These are phyloP conservation scores for Zelopaecilomyces penicillatus DNA, from an alignment of 2,329 filamentous ascomycete genomes.

Conservation along the genomic window DNA sequence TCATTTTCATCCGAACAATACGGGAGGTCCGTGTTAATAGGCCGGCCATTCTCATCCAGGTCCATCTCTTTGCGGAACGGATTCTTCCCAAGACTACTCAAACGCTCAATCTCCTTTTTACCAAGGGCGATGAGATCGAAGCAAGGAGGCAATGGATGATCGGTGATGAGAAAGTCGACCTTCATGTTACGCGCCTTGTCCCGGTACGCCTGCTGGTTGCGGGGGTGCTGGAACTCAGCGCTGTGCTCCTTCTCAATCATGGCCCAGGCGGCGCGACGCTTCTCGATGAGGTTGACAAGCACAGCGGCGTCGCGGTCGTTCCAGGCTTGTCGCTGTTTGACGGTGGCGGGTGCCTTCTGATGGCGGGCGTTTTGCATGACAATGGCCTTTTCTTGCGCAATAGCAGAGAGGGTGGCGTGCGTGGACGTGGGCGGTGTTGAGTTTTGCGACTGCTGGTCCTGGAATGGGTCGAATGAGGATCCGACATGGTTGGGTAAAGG, in stretches of 20 bases:
- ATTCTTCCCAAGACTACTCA: slow-evolving; percentile 38
- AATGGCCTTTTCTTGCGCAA: slow-evolving; percentile 19
- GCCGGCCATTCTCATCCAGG: slow-evolving; percentile 28
- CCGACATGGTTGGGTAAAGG: not conserved
- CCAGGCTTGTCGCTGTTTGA: slow-evolving; percentile 31
- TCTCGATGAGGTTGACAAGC: slow-evolving; percentile 35
- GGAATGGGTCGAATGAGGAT: slow-evolving; percentile 1
- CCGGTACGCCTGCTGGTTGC: slow-evolving; percentile 47
- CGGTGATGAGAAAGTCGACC: slow-evolving; percentile 39
- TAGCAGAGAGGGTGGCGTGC: slow-evolving; percentile 14
- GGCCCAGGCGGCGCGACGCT: slow-evolving; percentile 20
- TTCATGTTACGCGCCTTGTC: slow-evolving; percentile 52
- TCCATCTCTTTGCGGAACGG: slow-evolving; percentile 40
- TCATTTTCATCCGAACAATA: not conserved
- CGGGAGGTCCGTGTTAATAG: slow-evolving; percentile 28
- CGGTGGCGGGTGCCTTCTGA: slow-evolving; percentile 13
- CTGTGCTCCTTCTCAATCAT: slow-evolving; percentile 23
- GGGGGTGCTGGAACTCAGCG: slow-evolving; percentile 31
- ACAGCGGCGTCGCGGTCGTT: slow-evolving; percentile 29
- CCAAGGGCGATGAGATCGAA: slow-evolving; percentile 44
- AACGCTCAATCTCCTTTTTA: slow-evolving; percentile 37
- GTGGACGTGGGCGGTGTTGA: not conserved
- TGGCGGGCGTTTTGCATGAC: slow-evolving; percentile 11
- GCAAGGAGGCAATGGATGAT: slow-evolving; percentile 34
- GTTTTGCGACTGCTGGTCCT: not conserved